Evolutionary conservation across 148 eudicot genomes (phyloP), one percentile per base, ranked within the genome.

Genomic region (Spergularia marina): DNA sequence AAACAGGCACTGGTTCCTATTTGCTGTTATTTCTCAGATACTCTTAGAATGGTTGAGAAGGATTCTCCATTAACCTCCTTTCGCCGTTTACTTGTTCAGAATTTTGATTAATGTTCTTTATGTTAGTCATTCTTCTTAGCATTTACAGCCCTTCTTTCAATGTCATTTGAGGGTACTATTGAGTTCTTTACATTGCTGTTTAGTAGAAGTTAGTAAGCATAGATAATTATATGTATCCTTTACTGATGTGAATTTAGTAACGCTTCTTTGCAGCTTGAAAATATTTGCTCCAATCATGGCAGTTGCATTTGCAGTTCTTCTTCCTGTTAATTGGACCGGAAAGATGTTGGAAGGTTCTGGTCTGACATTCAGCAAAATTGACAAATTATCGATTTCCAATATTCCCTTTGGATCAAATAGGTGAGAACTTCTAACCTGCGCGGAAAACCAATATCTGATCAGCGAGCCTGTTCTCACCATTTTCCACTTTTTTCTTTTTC

Each of bases 301-400:
- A 67, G 89, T 96, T 56, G 89, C 98, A 78, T 92, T 92, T 85
- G 86, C 76, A 51, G 90, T 96, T 57, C 73, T 96, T 86, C 84
- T 96, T 54, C 99, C 99, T 70, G 91, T 96, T 68, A 96, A 96
- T 84, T 92, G 84, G 87, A 92, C 97, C 2, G 97, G 97, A 18
- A 34, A 60, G 68, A 78, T 86, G 80, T 80, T 96, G 82, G 87
- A 74, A 55, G 53, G 65, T n/a, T 68, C 85, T 53, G 97, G 85
- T 82, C 17, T 92, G 78, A 87, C 86, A 10, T 96, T 78, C 76
- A 89, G 89, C 79, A 68, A 88, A 68, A 91, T 96, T 68, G 99
- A 96, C 86, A 96, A 91, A 83, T 87, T 96, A 61, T 96, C 99
- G 0, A 92, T 96, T 85, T 92, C 98, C 53, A 96, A 96, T 83